Percentiles rank a stretch among this genome's conserved stretches.
These are phyloP conservation scores for Pilaira anomala DNA, from an alignment of 192 early-diverging fungal genomes.

Conservation along the genomic window DNA sequence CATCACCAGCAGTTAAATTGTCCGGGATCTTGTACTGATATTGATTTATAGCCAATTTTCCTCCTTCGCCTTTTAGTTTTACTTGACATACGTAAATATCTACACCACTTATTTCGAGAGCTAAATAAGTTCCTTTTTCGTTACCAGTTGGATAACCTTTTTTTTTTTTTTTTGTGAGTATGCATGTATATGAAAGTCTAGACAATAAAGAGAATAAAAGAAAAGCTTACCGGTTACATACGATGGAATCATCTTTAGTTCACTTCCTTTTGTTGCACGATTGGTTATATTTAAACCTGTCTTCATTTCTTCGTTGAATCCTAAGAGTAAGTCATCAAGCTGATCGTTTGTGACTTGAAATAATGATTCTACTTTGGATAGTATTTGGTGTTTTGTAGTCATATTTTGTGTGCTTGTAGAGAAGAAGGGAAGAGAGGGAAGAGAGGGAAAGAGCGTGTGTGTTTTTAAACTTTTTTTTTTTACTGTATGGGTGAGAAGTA, in stretches of 20 bases:
- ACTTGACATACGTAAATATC: conserved; percentile 89
- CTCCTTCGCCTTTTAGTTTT: conserved; percentile 73
- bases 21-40: conserved; percentile 74
- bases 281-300: conserved; percentile 41
- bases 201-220: not conserved
- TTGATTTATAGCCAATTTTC: conserved; percentile 67
- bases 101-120: conserved; percentile 90
- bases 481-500: no score
- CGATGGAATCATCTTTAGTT: conserved; percentile 82
- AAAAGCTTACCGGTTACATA: conserved; percentile 60
- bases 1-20: conserved; percentile 52
- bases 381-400: conserved; percentile 9
- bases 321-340: conserved; percentile 37
- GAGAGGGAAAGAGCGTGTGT: no score
- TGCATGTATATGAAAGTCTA: not conserved
- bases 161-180: conserved; percentile 10
- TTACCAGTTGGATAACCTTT: conserved; percentile 70
- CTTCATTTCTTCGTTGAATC: conserved; percentile 50
- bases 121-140: conserved; percentile 83
- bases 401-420: no score
- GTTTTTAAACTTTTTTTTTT: no score
- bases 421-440: no score
- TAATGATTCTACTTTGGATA: not conserved
- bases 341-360: conserved; percentile 13
- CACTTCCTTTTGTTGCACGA: conserved; percentile 13